phyloP scores from a whole-genome alignment of 2,329 filamentous ascomycete species.

The Dendrostoma leiphaemia region DNA sequence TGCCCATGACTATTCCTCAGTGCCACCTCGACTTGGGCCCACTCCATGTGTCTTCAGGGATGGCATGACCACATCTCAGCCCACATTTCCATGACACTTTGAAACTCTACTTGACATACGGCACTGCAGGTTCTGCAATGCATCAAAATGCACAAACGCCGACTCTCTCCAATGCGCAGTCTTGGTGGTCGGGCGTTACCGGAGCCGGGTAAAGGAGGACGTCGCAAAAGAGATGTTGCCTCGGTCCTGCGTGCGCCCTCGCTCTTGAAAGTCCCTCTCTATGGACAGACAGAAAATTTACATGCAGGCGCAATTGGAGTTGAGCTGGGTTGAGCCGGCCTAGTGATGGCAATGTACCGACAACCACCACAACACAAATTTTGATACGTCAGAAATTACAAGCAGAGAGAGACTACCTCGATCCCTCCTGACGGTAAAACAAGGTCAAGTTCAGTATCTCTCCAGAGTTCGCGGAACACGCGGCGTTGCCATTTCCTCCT shows the following conservation, averaged over 20 bases:
- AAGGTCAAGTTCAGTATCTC: not conserved
- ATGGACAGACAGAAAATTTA: not conserved
- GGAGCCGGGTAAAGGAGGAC: not conserved
- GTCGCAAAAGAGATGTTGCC: not conserved
- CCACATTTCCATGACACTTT: not conserved
- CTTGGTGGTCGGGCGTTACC: constrained; percentile 4
- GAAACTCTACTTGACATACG: not conserved
- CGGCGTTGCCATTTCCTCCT: not conserved
- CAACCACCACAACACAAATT: not conserved
- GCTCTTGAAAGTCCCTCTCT: not conserved
- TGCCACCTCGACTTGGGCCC: not conserved
- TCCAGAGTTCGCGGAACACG: not conserved
- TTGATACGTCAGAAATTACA: not conserved
- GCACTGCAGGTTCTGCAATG: not conserved
- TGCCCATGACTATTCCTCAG: not conserved
- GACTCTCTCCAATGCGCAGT: too few relatives aligned
- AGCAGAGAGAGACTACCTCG: too few relatives aligned
- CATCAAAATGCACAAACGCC: too few relatives aligned
- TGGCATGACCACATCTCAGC: not conserved
- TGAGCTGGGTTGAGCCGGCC: constrained; percentile 13
- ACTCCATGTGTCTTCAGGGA: not conserved
- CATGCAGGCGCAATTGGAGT: not conserved
- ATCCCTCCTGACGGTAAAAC: too few relatives aligned
- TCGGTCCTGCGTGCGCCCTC: not conserved
- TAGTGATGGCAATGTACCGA: constrained; percentile 3